Evolutionary conservation across 2,329 filamentous ascomycete genomes (phyloP).

Genomic region (Davidsoniella virescens): DNA sequence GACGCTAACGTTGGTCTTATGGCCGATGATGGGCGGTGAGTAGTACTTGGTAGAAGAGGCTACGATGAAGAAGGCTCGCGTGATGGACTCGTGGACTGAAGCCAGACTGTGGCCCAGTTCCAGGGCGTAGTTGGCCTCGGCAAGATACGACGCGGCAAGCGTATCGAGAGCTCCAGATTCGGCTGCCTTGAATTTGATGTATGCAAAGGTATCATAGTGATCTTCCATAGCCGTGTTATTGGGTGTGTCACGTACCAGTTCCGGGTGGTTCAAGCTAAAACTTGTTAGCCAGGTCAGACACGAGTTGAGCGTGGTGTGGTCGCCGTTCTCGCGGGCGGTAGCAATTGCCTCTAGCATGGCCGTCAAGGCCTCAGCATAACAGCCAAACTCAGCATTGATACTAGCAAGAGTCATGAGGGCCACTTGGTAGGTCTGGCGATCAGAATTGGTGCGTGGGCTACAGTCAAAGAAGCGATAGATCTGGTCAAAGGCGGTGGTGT

Average conservation of each 20-base stretch:
- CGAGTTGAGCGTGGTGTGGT: conserved; percentile 86
- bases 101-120: conserved; percentile 56
- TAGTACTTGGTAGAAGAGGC: no score
- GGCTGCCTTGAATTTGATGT: conserved; percentile 71
- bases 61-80: conserved; percentile 9
- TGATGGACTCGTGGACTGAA: conserved; percentile 19
- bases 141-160: conserved; percentile 67
- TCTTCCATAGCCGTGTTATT: conserved; percentile 59
- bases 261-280: conserved; percentile 72
- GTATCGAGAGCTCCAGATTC: conserved; percentile 76
- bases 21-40: not conserved
- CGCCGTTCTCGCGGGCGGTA: conserved; percentile 84
- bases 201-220: conserved; percentile 66
- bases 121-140: conserved; percentile 68
- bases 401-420: conserved; percentile 86
- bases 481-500: conserved; percentile 74
- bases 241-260: conserved; percentile 52
- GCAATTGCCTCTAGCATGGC: conserved; percentile 91
- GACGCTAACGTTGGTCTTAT: not conserved
- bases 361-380: conserved; percentile 73
- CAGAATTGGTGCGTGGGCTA: conserved; percentile 61
- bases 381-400: conserved; percentile 88
- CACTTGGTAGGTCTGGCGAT: conserved; percentile 83
- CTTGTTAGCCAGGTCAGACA: conserved; percentile 92
- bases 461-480: conserved; percentile 95